Evolutionary conservation across 2,329 filamentous ascomycete species (phyloP).

Genomic region (Rhynchosporium secalis): DNA sequence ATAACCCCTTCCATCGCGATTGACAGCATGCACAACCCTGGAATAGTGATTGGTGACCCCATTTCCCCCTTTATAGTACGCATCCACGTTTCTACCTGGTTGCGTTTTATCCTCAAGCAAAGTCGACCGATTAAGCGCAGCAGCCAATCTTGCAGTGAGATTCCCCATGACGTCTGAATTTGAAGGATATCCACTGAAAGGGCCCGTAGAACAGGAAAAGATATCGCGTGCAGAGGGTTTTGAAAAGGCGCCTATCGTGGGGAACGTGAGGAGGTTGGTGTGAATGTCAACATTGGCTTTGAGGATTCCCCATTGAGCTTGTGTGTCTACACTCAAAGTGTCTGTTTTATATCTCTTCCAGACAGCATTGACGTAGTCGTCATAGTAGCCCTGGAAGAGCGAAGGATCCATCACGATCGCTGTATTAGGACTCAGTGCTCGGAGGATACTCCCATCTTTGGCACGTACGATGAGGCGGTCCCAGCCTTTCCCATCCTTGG

Average conservation of each 20-base stretch:
- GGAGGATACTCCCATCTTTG: constrained; percentile 39
- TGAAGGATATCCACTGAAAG: constrained; percentile 47
- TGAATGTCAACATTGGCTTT: constrained; percentile 46
- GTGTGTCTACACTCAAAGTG: constrained; percentile 62
- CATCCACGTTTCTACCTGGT: constrained; percentile 50
- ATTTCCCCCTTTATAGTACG: constrained; percentile 51
- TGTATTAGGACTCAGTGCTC: constrained; percentile 47
- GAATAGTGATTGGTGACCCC: constrained; percentile 62
- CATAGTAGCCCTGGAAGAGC: constrained; percentile 47
- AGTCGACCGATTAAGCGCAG: constrained; percentile 31
- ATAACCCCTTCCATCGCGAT: constrained; percentile 61
- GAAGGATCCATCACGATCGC: constrained; percentile 47
- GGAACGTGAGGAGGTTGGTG: constrained; percentile 39
- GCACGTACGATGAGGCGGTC: constrained; percentile 50
- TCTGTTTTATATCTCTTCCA: constrained; percentile 45
- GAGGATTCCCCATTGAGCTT: constrained; percentile 55
- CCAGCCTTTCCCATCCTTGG: constrained; percentile 60
- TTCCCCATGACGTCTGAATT: constrained; percentile 26
- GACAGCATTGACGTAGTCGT: constrained; percentile 47
- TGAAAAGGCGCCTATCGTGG: constrained; percentile 50
- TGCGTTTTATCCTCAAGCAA: constrained; percentile 44
- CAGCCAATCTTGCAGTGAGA: constrained; percentile 28
- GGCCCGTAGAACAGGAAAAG: constrained; percentile 64
- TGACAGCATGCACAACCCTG: constrained; percentile 56
- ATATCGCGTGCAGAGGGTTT: constrained; percentile 63